A percentile compares a stretch with the other conserved stretches of the same genome.
Evolutionary conservation across 257 asterid species (phyloP).

Genomic region (Cynanchum wilfordii): DNA sequence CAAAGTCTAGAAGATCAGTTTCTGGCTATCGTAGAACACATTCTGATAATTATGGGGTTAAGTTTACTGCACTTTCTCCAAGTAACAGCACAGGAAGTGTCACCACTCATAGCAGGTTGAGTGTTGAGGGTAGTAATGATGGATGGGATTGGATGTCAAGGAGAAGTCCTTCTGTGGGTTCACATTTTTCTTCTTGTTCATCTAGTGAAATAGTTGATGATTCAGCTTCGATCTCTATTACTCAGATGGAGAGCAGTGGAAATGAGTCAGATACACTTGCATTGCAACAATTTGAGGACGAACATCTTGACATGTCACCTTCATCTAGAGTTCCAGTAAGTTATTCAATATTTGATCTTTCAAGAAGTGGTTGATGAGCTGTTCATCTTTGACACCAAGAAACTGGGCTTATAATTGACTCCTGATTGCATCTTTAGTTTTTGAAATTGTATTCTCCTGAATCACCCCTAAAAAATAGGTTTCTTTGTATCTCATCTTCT

Average conservation of each 20-base stretch:
- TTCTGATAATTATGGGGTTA: slow-evolving; percentile 40
- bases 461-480: not conserved
- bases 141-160: slow-evolving; percentile 29
- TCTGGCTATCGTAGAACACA: slow-evolving; percentile 33
- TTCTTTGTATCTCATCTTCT: not conserved
- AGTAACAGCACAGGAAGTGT: slow-evolving; percentile 24
- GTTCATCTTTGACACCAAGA: not conserved
- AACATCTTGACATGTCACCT: slow-evolving; percentile 23
- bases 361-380: not conserved
- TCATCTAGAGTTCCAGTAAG: slow-evolving; percentile 47
- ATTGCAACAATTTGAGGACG: slow-evolving; percentile 17
- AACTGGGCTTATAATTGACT: not conserved
- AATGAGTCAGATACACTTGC: slow-evolving; percentile 26
- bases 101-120: slow-evolving; percentile 28
- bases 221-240: slow-evolving; percentile 26
- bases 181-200: slow-evolving; percentile 47
- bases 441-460: not conserved
- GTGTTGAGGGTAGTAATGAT: slow-evolving; percentile 38
- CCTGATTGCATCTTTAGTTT: not conserved
- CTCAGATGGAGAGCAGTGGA: slow-evolving; percentile 29
- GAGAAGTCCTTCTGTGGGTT: slow-evolving; percentile 56
- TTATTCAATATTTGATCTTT: slow-evolving; percentile 15
- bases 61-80: slow-evolving; percentile 18
- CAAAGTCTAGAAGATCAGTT: slow-evolving; percentile 18
- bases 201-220: slow-evolving; percentile 40